A percentile compares a stretch with the other conserved stretches of the same genome.
Conservation (phyloP, 805 yeast species). For the Gaillardinia entomophila region DNA sequence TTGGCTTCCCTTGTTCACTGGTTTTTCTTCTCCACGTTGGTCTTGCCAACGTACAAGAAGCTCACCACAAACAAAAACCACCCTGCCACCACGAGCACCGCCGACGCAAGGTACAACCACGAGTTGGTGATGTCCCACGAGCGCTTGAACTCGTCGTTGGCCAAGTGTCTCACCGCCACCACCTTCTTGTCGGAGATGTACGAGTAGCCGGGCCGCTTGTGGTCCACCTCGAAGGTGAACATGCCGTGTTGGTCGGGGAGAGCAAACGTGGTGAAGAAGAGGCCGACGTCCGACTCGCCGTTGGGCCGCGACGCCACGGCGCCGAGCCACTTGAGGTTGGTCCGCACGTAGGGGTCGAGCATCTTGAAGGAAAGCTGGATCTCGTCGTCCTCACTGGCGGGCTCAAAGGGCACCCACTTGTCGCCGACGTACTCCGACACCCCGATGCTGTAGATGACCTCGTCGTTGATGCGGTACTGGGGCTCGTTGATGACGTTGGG, state of each 20-base stretch:
- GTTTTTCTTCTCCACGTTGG: slow-evolving; percentile 23
- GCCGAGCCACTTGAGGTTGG: slow-evolving; percentile 48
- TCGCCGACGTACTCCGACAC: slow-evolving; percentile 41
- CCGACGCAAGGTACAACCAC: slow-evolving; percentile 81
- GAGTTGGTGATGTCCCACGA: slow-evolving; percentile 91
- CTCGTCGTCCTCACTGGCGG: slow-evolving; percentile 38
- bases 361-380: slow-evolving; percentile 80
- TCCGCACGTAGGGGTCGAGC: slow-evolving; percentile 93
- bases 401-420: slow-evolving; percentile 63
- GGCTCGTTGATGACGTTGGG: slow-evolving; percentile 35
- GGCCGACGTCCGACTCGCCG: slow-evolving; percentile 40
- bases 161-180: slow-evolving; percentile 86
- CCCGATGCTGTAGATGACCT: slow-evolving; percentile 50
- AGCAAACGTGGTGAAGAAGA: slow-evolving; percentile 51
- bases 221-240: slow-evolving; percentile 78
- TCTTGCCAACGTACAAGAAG: slow-evolving; percentile 43
- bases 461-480: slow-evolving; percentile 72
- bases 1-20: slow-evolving; percentile 1
- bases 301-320: slow-evolving; percentile 27
- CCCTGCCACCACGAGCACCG: slow-evolving; percentile 59
- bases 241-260: slow-evolving; percentile 97
- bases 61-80: slow-evolving; percentile 76
- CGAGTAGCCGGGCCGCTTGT: slow-evolving; percentile 70
- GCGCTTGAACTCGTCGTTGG: slow-evolving; percentile 91
- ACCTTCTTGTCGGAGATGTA: slow-evolving; percentile 60